phyloP scores from a whole-genome alignment of 2,329 filamentous ascomycete species.

The Aspergillus brunneoviolaceus region DNA sequence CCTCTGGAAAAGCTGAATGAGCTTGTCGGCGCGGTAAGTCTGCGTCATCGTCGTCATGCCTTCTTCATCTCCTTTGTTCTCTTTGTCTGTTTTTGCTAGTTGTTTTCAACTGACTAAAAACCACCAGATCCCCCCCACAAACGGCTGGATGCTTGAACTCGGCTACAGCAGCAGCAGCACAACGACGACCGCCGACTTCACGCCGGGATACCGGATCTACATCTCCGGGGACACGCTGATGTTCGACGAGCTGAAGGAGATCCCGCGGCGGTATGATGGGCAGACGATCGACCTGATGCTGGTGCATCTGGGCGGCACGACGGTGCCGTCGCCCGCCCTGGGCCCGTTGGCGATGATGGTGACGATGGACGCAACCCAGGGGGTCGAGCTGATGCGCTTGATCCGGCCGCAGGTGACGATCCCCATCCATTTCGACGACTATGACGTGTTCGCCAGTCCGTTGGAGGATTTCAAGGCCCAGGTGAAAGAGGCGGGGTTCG shows the following conservation, averaged over 20 bases:
- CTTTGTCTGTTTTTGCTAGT: background rate
- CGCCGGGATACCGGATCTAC: conserved; percentile 60
- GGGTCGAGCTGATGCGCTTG: conserved; percentile 59
- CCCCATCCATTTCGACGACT: conserved; percentile 65
- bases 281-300: conserved; percentile 65
- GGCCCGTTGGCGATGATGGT: conserved; percentile 68
- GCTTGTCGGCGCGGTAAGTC: conserved; percentile 44
- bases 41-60: conserved; percentile 8
- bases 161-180: conserved; percentile 42
- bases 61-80: background rate
- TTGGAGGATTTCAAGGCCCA: conserved; percentile 60
- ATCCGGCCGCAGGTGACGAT: conserved; percentile 63
- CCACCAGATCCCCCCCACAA: conserved; percentile 59
- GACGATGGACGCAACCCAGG: conserved; percentile 66
- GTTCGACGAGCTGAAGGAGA: conserved; percentile 61
- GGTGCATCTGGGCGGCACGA: conserved; percentile 65
- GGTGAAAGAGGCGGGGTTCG: conserved; percentile 53
- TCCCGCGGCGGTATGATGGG: conserved; percentile 55
- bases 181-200: conserved; percentile 29
- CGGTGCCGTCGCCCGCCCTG: conserved; percentile 59
- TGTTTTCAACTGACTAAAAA: background rate
- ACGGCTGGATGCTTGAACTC: conserved; percentile 66
- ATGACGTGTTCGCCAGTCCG: conserved; percentile 61
- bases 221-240: conserved; percentile 66
- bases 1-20: conserved; percentile 48